Percentiles rank a stretch among this genome's conserved stretches.
Evolutionary conservation across 1,284 basidiomycete genomes (phyloP).

Genomic region (Ganoderma resinaceum): DNA sequence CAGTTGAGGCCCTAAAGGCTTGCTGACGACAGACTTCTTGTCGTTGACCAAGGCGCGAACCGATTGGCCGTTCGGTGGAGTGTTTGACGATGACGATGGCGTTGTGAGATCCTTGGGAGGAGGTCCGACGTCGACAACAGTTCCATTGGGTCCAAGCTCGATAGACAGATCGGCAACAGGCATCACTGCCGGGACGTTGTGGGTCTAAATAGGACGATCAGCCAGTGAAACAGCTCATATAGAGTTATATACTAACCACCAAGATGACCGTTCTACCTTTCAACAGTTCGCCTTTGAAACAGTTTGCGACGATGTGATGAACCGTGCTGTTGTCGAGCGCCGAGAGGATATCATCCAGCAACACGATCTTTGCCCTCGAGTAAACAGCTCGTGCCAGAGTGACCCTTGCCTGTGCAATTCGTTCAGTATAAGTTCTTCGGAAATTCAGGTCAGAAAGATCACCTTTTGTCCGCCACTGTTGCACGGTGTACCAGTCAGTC

Average conservation of each 20-base stretch:
- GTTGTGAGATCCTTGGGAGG: conserved; percentile 43
- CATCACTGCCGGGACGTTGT: conserved; percentile 57
- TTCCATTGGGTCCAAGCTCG: conserved; percentile 57
- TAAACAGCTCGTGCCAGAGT: conserved; percentile 80
- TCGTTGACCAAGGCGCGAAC: neutral
- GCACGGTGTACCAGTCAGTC: conserved; percentile 46
- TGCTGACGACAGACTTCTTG: neutral
- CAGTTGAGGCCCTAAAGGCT: neutral
- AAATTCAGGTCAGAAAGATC: neutral
- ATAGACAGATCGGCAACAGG: conserved; percentile 69
- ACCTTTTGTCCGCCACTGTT: conserved; percentile 76
- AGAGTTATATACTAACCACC: conserved; percentile 53
- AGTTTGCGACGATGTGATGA: conserved; percentile 79
- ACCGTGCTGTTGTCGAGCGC: conserved; percentile 69
- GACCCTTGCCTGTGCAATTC: conserved; percentile 57
- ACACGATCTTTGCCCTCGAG: conserved; percentile 62
- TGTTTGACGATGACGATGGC: neutral
- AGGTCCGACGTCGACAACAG: conserved; percentile 49
- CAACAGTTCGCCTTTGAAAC: conserved; percentile 72
- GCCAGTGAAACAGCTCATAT: neutral
- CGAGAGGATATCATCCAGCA: conserved; percentile 63
- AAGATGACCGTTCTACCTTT: conserved; percentile 72
- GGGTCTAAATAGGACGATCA: conserved; percentile 18
- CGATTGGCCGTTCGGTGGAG: neutral
- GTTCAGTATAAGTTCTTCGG: neutral